Evolutionary conservation across 768 basidiomycete genomes (phyloP), one percentile per base, ranked within the genome.

Genomic region (Podaxis sp.): DNA sequence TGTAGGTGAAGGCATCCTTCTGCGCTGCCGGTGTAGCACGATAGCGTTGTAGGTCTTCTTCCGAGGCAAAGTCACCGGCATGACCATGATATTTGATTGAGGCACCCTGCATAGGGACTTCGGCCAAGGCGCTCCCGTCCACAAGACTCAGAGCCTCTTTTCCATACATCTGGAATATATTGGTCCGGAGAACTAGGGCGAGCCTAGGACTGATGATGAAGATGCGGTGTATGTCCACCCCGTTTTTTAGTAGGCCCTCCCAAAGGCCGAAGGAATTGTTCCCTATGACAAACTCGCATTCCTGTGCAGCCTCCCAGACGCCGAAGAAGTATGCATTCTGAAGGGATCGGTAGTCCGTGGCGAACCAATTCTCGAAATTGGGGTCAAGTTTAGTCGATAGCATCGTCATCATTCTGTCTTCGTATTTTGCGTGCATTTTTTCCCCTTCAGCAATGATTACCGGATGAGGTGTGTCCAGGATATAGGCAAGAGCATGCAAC

Each of bases 161-260:
- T 15, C 30, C 30, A n/a, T 12, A 24, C 12, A 20, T 12, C 4
- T 56, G 57, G 17, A 68, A 28, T 2, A 58, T 0, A 11, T 49
- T 63, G 11, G 24, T 38, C 15, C 71, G 66, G 30, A 76, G 63
- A 17, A 74, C 61, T 11, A 74, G 52, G 10, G 68, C 68, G 36
- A 74, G 62, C 10, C 66, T 65, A 11, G 74, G 76, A 63, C 75
- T 73, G 60, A 75, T 48, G 30, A 74, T 66, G 53, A 66, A 76
- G 6, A 77, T 61, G 10, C 67, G 62, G 41, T 75, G 71, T 1
- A 75, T 38, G 4, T 54, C 58, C 12, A 58, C 46, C 13, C 3
- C 3, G 10, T 54, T 64, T 3, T 13, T 28, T 22, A 66, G 12
- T 2, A 58, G 4, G 26, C 75, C 74, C 63, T 76, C 75, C 71